These are phyloP conservation scores for Dendrobium catenatum DNA, from an alignment of 106 monocot species.

Conservation along the genomic window DNA sequence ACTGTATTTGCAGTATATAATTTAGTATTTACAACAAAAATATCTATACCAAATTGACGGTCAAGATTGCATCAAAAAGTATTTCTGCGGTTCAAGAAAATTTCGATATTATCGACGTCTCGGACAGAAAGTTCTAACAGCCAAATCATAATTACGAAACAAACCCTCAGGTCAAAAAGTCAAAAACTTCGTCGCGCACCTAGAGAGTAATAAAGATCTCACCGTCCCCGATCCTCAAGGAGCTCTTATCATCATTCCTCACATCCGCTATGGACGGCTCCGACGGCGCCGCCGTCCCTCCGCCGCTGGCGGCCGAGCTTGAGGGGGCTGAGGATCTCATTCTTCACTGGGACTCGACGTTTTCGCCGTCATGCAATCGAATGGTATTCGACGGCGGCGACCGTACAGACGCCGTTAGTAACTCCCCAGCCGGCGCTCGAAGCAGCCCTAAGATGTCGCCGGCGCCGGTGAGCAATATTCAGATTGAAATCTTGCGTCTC, in stretches of 20 bases:
- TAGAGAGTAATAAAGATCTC: neutral
- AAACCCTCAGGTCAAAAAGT: neutral
- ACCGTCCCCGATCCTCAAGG: neutral
- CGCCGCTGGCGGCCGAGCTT: neutral
- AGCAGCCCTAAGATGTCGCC: constrained; percentile 19
- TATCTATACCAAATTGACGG: neutral
- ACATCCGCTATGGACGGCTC: neutral
- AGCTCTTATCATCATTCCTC: neutral
- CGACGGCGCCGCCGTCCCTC: neutral
- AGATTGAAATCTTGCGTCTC: constrained; percentile 80
- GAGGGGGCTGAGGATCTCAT: neutral
- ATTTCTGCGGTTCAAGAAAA: neutral
- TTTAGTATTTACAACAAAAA: neutral
- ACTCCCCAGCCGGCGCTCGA: neutral
- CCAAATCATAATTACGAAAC: neutral
- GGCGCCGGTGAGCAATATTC: constrained; percentile 21
- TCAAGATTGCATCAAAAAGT: neutral
- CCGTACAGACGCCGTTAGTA: constrained; percentile 23
- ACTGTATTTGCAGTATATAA: neutral
- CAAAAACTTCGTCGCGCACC: neutral
- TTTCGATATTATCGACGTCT: neutral
- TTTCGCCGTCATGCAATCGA: neutral
- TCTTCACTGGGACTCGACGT: neutral
- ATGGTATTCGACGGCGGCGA: constrained; percentile 15
- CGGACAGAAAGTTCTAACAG: no score